Evolutionary conservation across 495 filamentous ascomycete species (phyloP), one percentile per base, ranked within the genome.

Genomic region (Penicillium diatomitis): DNA sequence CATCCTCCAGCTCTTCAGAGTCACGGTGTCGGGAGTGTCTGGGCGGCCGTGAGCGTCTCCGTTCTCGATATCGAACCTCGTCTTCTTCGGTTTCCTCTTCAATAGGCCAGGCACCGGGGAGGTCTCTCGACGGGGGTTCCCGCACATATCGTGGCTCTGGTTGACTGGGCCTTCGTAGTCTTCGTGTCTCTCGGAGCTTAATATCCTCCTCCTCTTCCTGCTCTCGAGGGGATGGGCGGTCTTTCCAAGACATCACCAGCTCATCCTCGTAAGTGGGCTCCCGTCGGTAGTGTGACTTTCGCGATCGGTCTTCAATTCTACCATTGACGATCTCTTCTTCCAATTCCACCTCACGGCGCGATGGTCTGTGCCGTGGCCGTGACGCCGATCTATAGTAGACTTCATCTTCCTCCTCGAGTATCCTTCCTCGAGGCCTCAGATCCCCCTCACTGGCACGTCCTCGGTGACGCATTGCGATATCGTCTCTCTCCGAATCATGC

Each of bases 401-500:
- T 37, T 65, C 57, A 20, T 65, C 62, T 37, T 47, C 37, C 5
- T 60, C 56, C 5, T 56, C 50, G 5, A 52, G n/a, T 49, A 46
- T 10, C 47, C 43, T 37, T 46, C 53, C 27, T 60, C 52, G 8
- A 52, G 51, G 65, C 27, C 60, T 65, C 38, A 63, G 51, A 5
- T 65, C 58, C 30, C 62, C 46, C 38, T 68, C 65, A 8, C 63
- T 57, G 4, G 43, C 48, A 3, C 51, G 49, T 27, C 56, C 60
- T 38, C 58, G 52, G 35, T 56, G 63, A 20, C 62, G 50, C 37
- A 64, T 27, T 6, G 54, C 11, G 5, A 61, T 33, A 11, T 63
- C 65, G n/a, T 62, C 58, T n/a, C 58, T 52, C 7, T 65, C 63
- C 30, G 50, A 41, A 28, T 62, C 61, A 32, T 42, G 64, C 46